Evolutionary conservation across 176 grass and related monocot genomes (phyloP), one percentile per base, ranked within the genome.

Genomic region (Olyra latifolia): DNA sequence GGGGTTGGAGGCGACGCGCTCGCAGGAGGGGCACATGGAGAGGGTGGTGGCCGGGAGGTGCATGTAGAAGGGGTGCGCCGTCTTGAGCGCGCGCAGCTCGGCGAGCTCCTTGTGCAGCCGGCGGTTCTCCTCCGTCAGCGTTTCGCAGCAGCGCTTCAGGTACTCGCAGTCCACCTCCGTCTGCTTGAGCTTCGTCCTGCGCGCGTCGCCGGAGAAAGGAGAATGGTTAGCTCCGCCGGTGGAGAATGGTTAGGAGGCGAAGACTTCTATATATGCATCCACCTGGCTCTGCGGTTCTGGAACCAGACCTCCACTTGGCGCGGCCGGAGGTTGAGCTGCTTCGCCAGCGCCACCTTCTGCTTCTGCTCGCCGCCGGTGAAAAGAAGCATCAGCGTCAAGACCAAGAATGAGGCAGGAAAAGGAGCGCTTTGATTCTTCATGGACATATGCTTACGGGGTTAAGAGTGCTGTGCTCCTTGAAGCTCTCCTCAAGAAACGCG

Each of bases 11-110:
- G 84, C 79, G 24, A 91, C 78, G 72, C 95, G 95, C 85, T 94
- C 95, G 66, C 95, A 98, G 28, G 95, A 98, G 4, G 95, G 89
- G 55, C 95, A 98, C 95, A 98, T 98, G 68, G 92, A 98, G 69
- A 98, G 85, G 7, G 95, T 98, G 8, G 95, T 98, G 6, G 95
- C 95, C 0, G 95, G 95, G 53, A 94, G 86, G 82, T 91, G 87
- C 92, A 87, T 91, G 88, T 84, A 94, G 84, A 98, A 98, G 1
- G 89, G 92, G 38, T 87, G 78, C 63, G 80, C 74, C 14, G 85
- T 87, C 88, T 98, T 94, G 52, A 98, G 88, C 6, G 86, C 84
- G 10, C 91, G 83, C 44, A 97, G 86, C 72, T 97, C 91, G 7
- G 94, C 83, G 32, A 97, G 61, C 78, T 97, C 91, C 88, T 97